phyloP scores from a whole-genome alignment of 2,329 filamentous ascomycete species.

The Cladosporium cucumerinum region DNA sequence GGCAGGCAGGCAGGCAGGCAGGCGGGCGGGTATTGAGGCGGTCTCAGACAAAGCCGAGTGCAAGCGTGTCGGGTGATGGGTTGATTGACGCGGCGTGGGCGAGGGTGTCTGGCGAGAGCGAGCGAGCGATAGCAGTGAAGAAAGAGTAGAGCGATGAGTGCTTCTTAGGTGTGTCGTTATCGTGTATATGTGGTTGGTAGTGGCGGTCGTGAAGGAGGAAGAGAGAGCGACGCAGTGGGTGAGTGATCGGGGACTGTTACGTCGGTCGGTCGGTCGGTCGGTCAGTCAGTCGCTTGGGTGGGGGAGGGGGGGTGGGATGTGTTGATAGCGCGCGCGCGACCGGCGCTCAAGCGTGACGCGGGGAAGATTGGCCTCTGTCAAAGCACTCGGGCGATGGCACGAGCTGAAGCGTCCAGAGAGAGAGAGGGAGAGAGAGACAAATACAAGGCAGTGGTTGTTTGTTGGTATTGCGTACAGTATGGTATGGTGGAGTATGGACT shows the following conservation, averaged over 20 bases:
- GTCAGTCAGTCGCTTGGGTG: not conserved
- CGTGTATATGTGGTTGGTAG: not conserved
- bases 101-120: not conserved
- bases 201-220: not conserved
- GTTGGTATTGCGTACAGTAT: not conserved
- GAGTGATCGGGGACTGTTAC: not conserved
- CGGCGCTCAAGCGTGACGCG: not conserved
- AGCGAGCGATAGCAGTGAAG: not conserved
- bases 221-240: not conserved
- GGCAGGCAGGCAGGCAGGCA: not conserved
- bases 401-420: not conserved
- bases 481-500: not conserved
- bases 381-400: not conserved
- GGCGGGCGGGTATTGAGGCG: slow-evolving; percentile 4
- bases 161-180: slow-evolving; percentile 1
- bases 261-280: not conserved
- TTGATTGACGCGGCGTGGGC: not conserved
- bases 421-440: not conserved
- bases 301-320: slow-evolving; percentile 4
- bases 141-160: not conserved
- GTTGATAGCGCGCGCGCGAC: not conserved
- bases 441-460: not conserved
- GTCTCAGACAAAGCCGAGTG: slow-evolving; percentile 13
- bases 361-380: not conserved
- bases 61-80: slow-evolving; percentile 12